Evolutionary conservation across 352 stramenopile genomes (phyloP), one percentile per base, ranked within the genome.

Genomic region (Phytophthora citrophthora): DNA sequence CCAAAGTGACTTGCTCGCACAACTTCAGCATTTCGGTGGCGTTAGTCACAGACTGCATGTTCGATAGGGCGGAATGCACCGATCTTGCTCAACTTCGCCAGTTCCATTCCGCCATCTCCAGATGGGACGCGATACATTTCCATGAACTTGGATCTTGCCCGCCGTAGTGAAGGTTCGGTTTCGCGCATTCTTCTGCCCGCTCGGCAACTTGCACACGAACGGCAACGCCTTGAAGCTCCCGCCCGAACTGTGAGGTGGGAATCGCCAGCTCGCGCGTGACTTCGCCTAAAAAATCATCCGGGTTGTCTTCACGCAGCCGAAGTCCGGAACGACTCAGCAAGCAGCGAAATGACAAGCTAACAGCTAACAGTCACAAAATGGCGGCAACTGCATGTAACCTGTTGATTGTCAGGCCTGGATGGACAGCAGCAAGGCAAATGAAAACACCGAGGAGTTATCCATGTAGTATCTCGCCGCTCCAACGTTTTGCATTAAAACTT

Each of bases 81-180:
- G 43, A 43, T 59, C 29, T 53, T 56, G 52, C 47, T 43, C 32
- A 13, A 18, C 8, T 4, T 24, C 47, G 54, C 5, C 18, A 44
- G 55, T 56, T 64, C 46, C 41, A 60, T 18, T 24, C 39, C 32
- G 24, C 18, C 48, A 63, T 71, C 56, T 34, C 36, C n/a, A 51
- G 63, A 71, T 71, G 56, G 63, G 63, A 51, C 39, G 54, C 54
- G 61, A 45, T 56, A 61, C 51, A 54, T 23, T 9, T 27, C 26
- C 50, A 56, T 55, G 31, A 54, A 23, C 29, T 61, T 68, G 51
- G 51, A 68, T 52, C 8, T 54, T 57, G 46, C 27, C 34, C 55
- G 13, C 31, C 7, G 41, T 54, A 43, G 40, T 61, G 58, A 61
- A 67, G 32, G 41, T 67, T 61, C 50, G 50, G 40, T 61, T 64